phyloP scores from a whole-genome alignment of 805 yeast species.

The Phaffomyces opuntiae region DNA sequence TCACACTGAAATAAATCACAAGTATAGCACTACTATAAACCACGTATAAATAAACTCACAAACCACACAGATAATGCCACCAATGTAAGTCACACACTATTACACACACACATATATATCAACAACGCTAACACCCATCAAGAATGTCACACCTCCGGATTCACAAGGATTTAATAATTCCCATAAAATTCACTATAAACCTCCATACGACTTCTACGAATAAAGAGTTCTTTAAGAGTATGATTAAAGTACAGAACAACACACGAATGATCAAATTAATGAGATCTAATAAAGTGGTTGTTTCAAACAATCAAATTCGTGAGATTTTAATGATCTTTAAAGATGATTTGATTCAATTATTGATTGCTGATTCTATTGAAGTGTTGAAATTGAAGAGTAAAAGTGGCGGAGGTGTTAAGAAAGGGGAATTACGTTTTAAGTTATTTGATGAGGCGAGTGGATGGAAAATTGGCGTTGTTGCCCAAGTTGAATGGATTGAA shows the following conservation, averaged over 20 bases:
- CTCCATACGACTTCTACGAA: not conserved
- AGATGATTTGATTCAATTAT: slow-evolving; percentile 7
- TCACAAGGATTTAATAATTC: not conserved
- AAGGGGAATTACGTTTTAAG: slow-evolving; percentile 1
- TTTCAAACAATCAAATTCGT: slow-evolving; percentile 17
- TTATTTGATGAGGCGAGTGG: slow-evolving; percentile 6
- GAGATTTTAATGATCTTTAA: slow-evolving; percentile 11
- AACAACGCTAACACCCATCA: not conserved
- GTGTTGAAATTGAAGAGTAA: not conserved
- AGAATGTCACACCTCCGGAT: not conserved
- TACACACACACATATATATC: not conserved
- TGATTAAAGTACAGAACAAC: slow-evolving; percentile 6
- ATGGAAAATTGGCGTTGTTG: slow-evolving; percentile 6
- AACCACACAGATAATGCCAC: not conserved
- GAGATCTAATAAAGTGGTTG: slow-evolving; percentile 5
- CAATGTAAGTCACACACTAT: not conserved
- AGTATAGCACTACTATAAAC: too few species aligned
- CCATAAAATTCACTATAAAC: slow-evolving; percentile 2
- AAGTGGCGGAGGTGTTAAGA: not conserved
- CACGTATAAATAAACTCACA: too few species aligned
- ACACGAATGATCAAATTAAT: slow-evolving; percentile 2
- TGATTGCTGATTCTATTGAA: slow-evolving; percentile 13
- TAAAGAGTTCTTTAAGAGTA: slow-evolving; percentile 1
- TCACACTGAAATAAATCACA: too few species aligned
- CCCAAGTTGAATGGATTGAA: slow-evolving; percentile 9